These are phyloP conservation scores for Niveomyces coronatus DNA, from an alignment of 2,329 filamentous ascomycete species.

Conservation along the genomic window DNA sequence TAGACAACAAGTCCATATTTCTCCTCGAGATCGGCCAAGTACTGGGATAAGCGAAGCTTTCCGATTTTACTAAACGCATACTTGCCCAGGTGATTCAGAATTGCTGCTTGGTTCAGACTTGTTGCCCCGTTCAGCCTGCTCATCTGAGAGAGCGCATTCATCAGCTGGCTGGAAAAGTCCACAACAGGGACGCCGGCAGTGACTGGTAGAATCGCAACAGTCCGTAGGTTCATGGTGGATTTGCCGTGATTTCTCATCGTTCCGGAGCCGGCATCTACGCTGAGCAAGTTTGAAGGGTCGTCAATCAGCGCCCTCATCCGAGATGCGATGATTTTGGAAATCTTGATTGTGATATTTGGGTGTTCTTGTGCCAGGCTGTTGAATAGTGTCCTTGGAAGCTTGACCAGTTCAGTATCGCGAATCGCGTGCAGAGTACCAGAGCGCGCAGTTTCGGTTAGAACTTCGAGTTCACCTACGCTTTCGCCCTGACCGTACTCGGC, in stretches of 20 bases:
- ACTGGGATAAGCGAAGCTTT: conserved; percentile 89
- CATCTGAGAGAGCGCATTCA: conserved; percentile 82
- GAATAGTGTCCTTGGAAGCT: conserved; percentile 90
- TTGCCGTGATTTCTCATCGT: conserved; percentile 47
- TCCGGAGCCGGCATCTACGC: conserved; percentile 54
- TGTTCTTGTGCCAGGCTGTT: conserved; percentile 97
- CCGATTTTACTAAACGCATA: conserved; percentile 98
- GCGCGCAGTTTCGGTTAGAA: conserved; percentile 87
- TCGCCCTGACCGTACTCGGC: conserved; percentile 96
- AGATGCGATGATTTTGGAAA: conserved; percentile 95
- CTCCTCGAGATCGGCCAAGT: conserved; percentile 91
- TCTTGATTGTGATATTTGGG: conserved; percentile 96
- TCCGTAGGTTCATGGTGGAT: conserved; percentile 84
- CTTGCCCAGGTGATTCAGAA: conserved; percentile 86
- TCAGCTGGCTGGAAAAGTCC: conserved; percentile 82
- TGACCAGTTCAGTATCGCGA: conserved; percentile 89
- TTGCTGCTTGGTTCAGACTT: conserved; percentile 84
- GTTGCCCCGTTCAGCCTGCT: conserved; percentile 84
- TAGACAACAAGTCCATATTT: conserved; percentile 95
- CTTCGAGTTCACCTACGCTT: conserved; percentile 93
- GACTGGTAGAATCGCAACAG: conserved; percentile 84
- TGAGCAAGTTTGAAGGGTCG: conserved; percentile 58
- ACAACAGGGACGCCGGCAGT: conserved; percentile 87
- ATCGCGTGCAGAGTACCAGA: conserved; percentile 91
- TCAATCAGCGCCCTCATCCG: conserved; percentile 86